Evolutionary conservation across 2,329 filamentous ascomycete species (phyloP), one percentile per base, ranked within the genome.

Genomic region (Coniochaeta hoffmannii): DNA sequence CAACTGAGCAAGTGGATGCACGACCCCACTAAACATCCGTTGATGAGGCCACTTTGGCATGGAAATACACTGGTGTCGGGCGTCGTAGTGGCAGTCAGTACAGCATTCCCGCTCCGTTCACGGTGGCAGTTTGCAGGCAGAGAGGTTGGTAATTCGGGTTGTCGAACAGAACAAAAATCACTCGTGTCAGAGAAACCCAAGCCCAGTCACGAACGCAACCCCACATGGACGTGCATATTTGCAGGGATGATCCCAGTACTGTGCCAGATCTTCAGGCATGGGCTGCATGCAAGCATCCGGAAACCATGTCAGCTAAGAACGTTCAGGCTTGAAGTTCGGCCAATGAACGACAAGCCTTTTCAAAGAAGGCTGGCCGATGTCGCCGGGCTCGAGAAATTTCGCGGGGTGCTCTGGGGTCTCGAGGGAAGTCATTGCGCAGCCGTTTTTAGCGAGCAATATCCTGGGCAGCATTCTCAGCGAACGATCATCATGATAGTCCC

Each of bases 301-400:
- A 55, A 64, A 56, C 61, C 63, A 55, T 63, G 62, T 54, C 52
- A 24, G 14, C 10, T 15, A n/a, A 32, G 22, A 54, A 46, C 41
- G 41, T 28, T n/a, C 41, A 46, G 14, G 41, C 22, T 46, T 50
- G 17, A 4, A 11, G 5, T 17, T 24, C 44, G 15, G 14, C 65
- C 64, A 67, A 66, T 66, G 58, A 65, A 6, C 36, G 28, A 8
- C 17, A 17, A 11, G 11, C 8, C 28, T 61, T 66, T 67, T 64
- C 62, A 61, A 67, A 65, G 58, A 57, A 17, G 17, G 31, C 31
- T 32, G 31, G 50, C 58, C 58, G 58, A 59, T 59, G 54, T 59
- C 58, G 58, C 56, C 51, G 28, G 41, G 41, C 41, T 19, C 41
- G 26, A 19, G 26, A 19, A 26, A 26, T 6, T 46, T 46, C 41